Base-by-base conservation (phyloP, 345 rosid genomes). In the Xanthoceras sorbifolium region DNA sequence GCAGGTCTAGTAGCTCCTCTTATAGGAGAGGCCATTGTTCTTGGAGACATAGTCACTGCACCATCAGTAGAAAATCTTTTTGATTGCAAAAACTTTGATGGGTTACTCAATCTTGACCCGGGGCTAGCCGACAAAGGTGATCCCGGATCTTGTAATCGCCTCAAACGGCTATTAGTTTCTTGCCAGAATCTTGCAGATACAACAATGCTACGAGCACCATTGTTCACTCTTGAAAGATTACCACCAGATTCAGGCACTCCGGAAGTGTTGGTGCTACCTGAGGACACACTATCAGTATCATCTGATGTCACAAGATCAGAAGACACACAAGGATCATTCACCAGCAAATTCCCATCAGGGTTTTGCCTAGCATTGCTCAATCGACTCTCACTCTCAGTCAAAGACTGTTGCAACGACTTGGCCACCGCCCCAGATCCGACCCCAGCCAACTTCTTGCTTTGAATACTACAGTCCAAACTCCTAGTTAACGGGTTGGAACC, bases 111-210 rank as follows among this genome's bases (percentile, higher is more conserved):
- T 85, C 91, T 89, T 0, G 88, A 85, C 71, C 85, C 85, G 5
- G 92, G 94, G 82, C 92, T 90, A 26, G 85, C 64, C 26, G 83
- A 90, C 72, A 89, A 76, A 25, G 93, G 94, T 1, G 94, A 92
- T 22, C 94, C 89, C 0, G 94, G 97, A 84, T 95, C 99, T 78
- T 90, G 98, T 71, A 93, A 80, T 79, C 98, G 82, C 79, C 99
- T 90, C 84, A 95, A 78, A 83, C 96, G 88, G 80, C 88, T 90
- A 77, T 95, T 93, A 57, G 98, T 92, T 84, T 95, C 98, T 78
- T 89, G 99, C 98, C 99, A 95, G 83, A 95, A 95, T 84, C 87
- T 91, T 3, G 97, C 90, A 55, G 97, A 95, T 71, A 85, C 80
- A 46, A 42, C 76, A 52, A 76, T 80, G 38, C 89, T 89, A 66